Conservation (phyloP, 768 basidiomycete species). For the Termitomyces sp. region DNA sequence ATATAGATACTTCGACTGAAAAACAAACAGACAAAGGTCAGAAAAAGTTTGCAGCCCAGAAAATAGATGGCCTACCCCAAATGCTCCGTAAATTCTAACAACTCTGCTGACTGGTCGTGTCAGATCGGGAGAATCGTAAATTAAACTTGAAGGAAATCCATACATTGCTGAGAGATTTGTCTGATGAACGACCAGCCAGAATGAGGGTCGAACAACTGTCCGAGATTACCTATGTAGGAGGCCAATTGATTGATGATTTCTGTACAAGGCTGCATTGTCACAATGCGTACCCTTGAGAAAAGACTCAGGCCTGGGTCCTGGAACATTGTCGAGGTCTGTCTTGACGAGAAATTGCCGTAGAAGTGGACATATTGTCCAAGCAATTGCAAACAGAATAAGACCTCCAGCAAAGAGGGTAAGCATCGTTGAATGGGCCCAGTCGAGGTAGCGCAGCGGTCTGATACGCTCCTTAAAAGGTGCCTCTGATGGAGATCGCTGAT, state of each 20-base stretch:
- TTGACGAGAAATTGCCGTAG: slow-evolving; percentile 17
- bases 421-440: slow-evolving; percentile 1
- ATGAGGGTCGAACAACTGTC: slow-evolving; percentile 13
- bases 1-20: slow-evolving; percentile 8
- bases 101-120: slow-evolving; percentile 18
- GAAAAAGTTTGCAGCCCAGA: background rate
- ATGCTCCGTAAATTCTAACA: slow-evolving; percentile 17
- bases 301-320: slow-evolving; percentile 30
- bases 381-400: slow-evolving; percentile 12
- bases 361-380: slow-evolving; percentile 13
- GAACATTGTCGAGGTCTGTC: slow-evolving; percentile 32
- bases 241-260: background rate
- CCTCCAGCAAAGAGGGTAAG: slow-evolving; percentile 3
- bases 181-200: slow-evolving; percentile 19
- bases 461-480: background rate
- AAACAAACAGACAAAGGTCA: background rate
- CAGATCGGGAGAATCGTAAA: background rate
- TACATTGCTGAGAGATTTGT: slow-evolving; percentile 15
- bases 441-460: background rate
- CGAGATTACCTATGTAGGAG: slow-evolving; percentile 17
- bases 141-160: background rate
- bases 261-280: background rate
- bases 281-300: slow-evolving; percentile 26
- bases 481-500: background rate
- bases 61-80: slow-evolving; percentile 17